Evolutionary conservation across 257 asterid genomes (phyloP), one percentile per base, ranked within the genome.

Genomic region (Vinca minor): DNA sequence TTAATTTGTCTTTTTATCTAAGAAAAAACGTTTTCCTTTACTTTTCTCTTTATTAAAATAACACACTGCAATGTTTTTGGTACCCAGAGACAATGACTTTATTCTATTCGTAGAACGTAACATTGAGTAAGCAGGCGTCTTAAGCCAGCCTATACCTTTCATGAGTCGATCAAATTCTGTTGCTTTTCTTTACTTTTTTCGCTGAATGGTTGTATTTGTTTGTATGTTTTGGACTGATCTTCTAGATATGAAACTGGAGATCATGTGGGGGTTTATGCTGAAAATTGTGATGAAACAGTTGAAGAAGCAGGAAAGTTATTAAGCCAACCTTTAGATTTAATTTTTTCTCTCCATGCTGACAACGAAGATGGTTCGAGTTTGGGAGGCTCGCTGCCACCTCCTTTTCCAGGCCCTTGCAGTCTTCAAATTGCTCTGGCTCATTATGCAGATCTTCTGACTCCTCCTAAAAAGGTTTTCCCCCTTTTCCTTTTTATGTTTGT

Each of bases 241-340:
- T 57, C 66, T 72, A 87, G 92, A 63, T 87, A 87, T 73, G 93
- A 79, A 79, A 87, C 92, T 46, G 95, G 95, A 66, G 95, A 87
- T 68, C 93, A 84, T 61, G 92, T 84, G 57, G 95, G 95, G 66
- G 84, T 87, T 61, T 87, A 69, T 77, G 83, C 85, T 65, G 90
- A 84, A 65, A 87, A 87, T 69, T 76, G 72, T 69, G 77, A 81
- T 47, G 89, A 81, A 59, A 77, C 76, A 64, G 89, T 87, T 70
- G 89, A 84, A 72, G 86, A 71, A 65, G 95, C 95, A 15, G 95
- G 79, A 42, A 81, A 69, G 62, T 64, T 82, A 49, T 74, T 87
- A 70, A 80, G 76, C 62, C 83, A 82, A 28, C 79, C 92, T 35
- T 65, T 79, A 58, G 81, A 81, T 68, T 70, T 85, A 65, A n/a